Evolutionary conservation across 192 early-diverging fungal genomes (phyloP), one percentile per base, ranked within the genome.

Genomic region (Cladochytrium replicatum): DNA sequence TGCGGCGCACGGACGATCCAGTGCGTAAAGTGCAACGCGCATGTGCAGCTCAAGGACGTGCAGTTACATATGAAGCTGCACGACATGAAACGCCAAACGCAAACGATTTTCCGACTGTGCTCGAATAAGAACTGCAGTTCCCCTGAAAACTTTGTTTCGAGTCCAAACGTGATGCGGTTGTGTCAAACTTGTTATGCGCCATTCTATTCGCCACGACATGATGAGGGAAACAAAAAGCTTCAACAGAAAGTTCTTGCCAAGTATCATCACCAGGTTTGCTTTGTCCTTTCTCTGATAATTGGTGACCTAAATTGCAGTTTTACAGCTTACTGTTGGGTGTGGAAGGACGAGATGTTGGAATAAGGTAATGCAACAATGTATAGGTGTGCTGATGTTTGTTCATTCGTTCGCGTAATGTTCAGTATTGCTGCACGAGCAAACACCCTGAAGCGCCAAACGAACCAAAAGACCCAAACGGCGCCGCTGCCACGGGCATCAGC

Each of bases 1-100:
- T 95, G 92, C 57, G 92, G 92, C 15, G 74, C 69, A 23, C 69
- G 92, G 27, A 89, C 89, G 0, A 89, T 91, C 34, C 56, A 67
- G 29, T 95, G 89, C 55, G 69, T 72, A 34, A 84, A 86, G 54
- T 95, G 92, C 57, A 57, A 72, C 2, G 52, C 68, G 29, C 67
- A 71, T 17, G 81, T 92, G 11, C 69, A 75, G 26, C 73, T 95
- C 48, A 89, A 87, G 63, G 84, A 91, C 48, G 75, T 91, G 0
- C 76, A 72, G 27, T 62, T 75, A 0, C 89, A 95, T 59, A 75
- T 75, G 27, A 67, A 69, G 41, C 61, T 86, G 28, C 86, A 91
- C 66, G 78, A 80, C 17, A 61, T 71, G 40, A 71, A 71, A 25
- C 80, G 77, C 23, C 69, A 60, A 48, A 84, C 73, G 54, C 54